Conservation (phyloP, 768 basidiomycete species). For the Suillus luteus region DNA sequence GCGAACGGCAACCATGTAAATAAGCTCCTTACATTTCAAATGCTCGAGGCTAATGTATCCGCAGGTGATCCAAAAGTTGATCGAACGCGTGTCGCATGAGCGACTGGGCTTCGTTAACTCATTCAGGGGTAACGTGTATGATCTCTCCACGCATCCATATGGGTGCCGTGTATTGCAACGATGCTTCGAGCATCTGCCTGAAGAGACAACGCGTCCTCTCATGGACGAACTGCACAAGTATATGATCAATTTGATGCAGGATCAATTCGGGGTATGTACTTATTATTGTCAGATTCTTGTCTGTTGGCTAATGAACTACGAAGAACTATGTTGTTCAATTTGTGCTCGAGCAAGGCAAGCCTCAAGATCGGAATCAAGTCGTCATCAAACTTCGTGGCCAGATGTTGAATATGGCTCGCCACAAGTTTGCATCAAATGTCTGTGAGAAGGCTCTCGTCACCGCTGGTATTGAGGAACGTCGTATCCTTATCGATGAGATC, state of each 20-base stretch:
- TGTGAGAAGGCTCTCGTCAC: conserved; percentile 85
- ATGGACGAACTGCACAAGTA: conserved; percentile 82
- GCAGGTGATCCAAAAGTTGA: conserved; percentile 85
- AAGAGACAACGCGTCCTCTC: conserved; percentile 64
- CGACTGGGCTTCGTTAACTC: conserved; percentile 71
- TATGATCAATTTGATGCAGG: conserved; percentile 75
- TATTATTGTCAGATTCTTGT: background rate
- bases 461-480: conserved; percentile 64
- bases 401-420: conserved; percentile 76
- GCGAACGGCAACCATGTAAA: conserved; percentile 93
- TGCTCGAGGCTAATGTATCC: conserved; percentile 12
- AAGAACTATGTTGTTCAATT: conserved; percentile 97
- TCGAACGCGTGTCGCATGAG: conserved; percentile 78
- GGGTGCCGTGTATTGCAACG: conserved; percentile 95
- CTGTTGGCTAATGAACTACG: conserved; percentile 14
- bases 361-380: conserved; percentile 66
- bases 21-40: conserved; percentile 14
- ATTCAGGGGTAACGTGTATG: conserved; percentile 78
- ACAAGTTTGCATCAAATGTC: conserved; percentile 96
- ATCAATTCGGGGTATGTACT: conserved; percentile 81
- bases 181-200: conserved; percentile 83
- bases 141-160: conserved; percentile 85
- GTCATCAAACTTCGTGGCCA: conserved; percentile 73
- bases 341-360: conserved; percentile 78
- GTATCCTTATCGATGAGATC: conserved; percentile 78